Base-by-base conservation (phyloP, 768 basidiomycete genomes). In the Macrolepiota dolichaula region DNA sequence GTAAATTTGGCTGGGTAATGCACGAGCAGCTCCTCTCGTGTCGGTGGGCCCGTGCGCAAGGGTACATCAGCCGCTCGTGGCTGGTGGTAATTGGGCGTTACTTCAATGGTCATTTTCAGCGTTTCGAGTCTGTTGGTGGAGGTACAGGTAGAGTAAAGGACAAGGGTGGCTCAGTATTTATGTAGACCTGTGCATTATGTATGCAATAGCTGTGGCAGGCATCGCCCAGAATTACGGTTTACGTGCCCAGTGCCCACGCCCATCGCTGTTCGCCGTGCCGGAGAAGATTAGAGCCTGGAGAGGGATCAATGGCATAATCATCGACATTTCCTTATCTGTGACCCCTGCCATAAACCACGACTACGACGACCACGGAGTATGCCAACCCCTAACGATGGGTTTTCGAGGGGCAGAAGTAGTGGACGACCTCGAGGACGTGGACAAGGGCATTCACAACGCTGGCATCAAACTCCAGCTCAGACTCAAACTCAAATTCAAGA, bases 1-100 rank as follows among this genome's bases (percentile, higher is more conserved):
- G 90, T 89, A 65, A 91, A 91, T 63, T 82, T 85, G 4, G 87
- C 79, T 13, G 91, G 91, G 68, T 93, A 93, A 68, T 90, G 74
- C 1, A 73, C 78, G 7, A 84, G 70, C 5, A 93, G 72, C 65
- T 93, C 91, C 55, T 86, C 85, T 38, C 71, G 74, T 1, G 89
- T 90, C 12, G 91, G 91, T 22, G 79, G 85, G 0, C 91, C 89
- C n/a, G 76, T 77, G 11, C 80, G 68, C 35, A 83, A 69, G 5
- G 79, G 73, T 4, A 84, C 79, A 15, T 47, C 49, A 10, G 29
- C 13, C 65, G 59, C 13, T 66, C 63, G 10, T 60, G 59, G 35
- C 51, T 69, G 49, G 66, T 64, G 25, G 11, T 17, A 1, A 25
- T 44, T 49, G 36, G 57, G 7, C 32, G 25, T 10, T 0, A 54